Percentiles rank a stretch among this genome's conserved stretches.
Evolutionary conservation across 2,329 filamentous ascomycete species (phyloP).

Genomic region (Paraphaeosphaeria sporulosa): DNA sequence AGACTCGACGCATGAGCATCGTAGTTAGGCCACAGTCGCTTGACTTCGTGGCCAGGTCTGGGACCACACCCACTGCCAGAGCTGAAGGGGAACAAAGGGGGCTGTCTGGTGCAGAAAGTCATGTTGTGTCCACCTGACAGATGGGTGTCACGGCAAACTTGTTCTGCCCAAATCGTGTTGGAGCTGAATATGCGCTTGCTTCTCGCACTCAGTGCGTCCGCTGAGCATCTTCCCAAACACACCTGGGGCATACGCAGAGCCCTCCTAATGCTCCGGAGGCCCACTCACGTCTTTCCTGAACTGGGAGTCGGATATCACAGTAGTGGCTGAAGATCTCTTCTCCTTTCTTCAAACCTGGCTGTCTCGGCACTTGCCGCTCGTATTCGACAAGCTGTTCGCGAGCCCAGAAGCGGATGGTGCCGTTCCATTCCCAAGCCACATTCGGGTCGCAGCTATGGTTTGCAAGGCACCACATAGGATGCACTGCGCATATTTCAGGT

Average conservation of each 20-base stretch:
- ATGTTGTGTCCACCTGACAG: background rate
- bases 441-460: constrained; percentile 98
- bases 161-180: background rate
- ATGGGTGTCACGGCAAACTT: background rate
- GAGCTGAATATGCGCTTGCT: background rate
- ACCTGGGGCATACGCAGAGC: constrained; percentile 85
- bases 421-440: constrained; percentile 92
- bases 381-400: constrained; percentile 65
- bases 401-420: constrained; percentile 74
- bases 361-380: constrained; percentile 41
- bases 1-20: background rate
- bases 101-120: background rate
- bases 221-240: constrained; percentile 69
- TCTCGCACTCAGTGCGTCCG: background rate
- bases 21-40: background rate
- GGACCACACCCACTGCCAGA: background rate
- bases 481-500: constrained; percentile 90
- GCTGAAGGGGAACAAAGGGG: background rate
- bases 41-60: background rate
- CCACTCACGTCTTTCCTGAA: constrained; percentile 87
- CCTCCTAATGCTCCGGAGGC: constrained; percentile 86
- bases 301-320: constrained; percentile 81
- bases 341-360: constrained; percentile 73
- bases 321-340: constrained; percentile 95
- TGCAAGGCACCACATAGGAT: constrained; percentile 94